Percentiles rank a stretch among this genome's conserved stretches.
Conservation (phyloP, 495 filamentous ascomycete species). For the Penicillium angulare region DNA sequence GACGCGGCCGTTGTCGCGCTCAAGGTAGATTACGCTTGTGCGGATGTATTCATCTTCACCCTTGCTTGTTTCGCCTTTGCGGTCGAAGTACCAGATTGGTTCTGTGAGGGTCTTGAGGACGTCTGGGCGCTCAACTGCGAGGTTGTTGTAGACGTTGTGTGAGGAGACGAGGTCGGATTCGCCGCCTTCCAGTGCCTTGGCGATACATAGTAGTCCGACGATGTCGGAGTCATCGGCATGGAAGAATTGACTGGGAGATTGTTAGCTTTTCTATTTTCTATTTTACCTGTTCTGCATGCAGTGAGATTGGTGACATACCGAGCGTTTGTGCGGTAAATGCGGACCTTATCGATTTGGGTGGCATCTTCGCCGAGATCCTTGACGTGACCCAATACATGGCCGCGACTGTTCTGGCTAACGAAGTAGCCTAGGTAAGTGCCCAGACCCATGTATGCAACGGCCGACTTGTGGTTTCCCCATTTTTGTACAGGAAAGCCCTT, state of each 20-base stretch:
- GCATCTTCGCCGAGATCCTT: conserved; percentile 81
- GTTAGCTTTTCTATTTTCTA: too few relatives aligned
- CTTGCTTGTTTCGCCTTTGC: conserved; percentile 77
- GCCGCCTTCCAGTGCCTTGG: conserved; percentile 74
- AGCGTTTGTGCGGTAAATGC: conserved; percentile 83
- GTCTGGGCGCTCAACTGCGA: conserved; percentile 74
- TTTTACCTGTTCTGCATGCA: too few relatives aligned
- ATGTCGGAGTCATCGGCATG: conserved; percentile 80
- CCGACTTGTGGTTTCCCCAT: conserved; percentile 73
- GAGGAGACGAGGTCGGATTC: conserved; percentile 79
- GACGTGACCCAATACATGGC: conserved; percentile 83
- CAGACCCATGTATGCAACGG: conserved; percentile 80
- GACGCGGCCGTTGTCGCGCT: conserved; percentile 49
- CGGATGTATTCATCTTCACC: conserved; percentile 77
- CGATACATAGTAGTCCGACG: conserved; percentile 82
- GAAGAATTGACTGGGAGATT: conserved; percentile 58
- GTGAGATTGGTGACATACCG: conserved; percentile 45
- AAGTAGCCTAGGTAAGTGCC: conserved; percentile 80
- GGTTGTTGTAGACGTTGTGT: conserved; percentile 79
- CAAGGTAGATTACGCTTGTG: conserved; percentile 72
- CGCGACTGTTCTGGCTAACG: conserved; percentile 74
- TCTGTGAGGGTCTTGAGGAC: conserved; percentile 70
- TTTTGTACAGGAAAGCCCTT: conserved; percentile 70
- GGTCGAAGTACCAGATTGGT: conserved; percentile 92
- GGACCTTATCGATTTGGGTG: conserved; percentile 69